Conservation (phyloP, 805 yeast species). For the Zygotorulaspora danielsina region DNA sequence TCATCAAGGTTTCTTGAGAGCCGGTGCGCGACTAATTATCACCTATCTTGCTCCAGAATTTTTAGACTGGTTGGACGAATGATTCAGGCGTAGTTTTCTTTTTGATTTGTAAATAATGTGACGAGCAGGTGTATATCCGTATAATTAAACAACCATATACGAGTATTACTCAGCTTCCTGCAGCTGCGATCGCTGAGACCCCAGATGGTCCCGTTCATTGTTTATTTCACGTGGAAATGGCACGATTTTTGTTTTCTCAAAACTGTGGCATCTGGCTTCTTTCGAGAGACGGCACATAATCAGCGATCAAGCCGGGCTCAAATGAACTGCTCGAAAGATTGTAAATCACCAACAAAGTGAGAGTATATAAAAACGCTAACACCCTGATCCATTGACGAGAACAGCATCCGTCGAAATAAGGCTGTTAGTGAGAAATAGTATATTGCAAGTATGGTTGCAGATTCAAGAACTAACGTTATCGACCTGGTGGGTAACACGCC, state of each 20-base stretch:
- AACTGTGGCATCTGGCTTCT: slow-evolving; percentile 6
- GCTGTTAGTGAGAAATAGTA: no score
- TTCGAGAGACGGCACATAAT: not conserved
- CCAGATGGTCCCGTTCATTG: no score
- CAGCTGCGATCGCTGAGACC: no score
- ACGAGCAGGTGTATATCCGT: not conserved
- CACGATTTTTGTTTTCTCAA: not conserved
- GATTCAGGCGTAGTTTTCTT: not conserved
- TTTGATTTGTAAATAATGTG: not conserved
- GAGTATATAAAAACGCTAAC: no score
- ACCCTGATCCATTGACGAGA: no score
- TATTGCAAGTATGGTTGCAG: slow-evolving; percentile 15
- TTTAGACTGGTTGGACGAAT: slow-evolving; percentile 72
- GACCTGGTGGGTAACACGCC: slow-evolving; percentile 88
- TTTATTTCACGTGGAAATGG: not conserved
- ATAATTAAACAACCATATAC: no score
- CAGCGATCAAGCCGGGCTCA: no score
- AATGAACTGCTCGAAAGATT: no score
- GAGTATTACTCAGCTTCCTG: no score
- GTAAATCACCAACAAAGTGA: not conserved
- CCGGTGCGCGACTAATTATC: slow-evolving; percentile 90
- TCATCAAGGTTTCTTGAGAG: slow-evolving; percentile 87
- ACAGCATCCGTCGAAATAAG: no score
- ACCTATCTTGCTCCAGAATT: slow-evolving; percentile 95
- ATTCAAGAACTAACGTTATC: slow-evolving; percentile 45